These are phyloP conservation scores for Lipomyces kockii DNA, from an alignment of 805 yeast genomes.

Conservation along the genomic window DNA sequence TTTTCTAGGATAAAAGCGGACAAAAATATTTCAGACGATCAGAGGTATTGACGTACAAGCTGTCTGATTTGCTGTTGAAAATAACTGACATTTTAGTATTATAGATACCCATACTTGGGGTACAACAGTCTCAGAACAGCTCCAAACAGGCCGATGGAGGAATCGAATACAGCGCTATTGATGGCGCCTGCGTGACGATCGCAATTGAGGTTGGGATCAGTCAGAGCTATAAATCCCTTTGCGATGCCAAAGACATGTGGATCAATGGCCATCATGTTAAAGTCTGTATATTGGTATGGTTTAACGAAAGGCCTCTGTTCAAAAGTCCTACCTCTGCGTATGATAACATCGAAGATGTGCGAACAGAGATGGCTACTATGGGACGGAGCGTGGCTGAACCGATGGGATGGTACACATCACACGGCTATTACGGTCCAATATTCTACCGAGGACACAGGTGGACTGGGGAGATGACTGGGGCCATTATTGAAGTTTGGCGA, in stretches of 20 bases:
- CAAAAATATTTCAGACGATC: neutral
- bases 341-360: neutral
- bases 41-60: neutral
- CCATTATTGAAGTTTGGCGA: neutral
- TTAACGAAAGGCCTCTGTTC: neutral
- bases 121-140: neutral
- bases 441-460: neutral
- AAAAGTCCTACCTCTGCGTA: neutral
- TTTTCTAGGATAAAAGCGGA: neutral
- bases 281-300: neutral
- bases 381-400: neutral
- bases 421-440: neutral
- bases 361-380: neutral
- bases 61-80: no score
- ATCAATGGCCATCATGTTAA: neutral
- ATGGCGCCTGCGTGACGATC: neutral
- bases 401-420: no score
- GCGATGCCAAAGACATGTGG: neutral
- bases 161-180: neutral
- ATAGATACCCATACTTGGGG: neutral
- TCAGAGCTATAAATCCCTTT: neutral
- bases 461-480: neutral
- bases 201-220: neutral
- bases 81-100: no score
- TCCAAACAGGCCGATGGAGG: slow-evolving; percentile 1